phyloP scores from a whole-genome alignment of 202 grass and related monocot genomes.

The Cymbopogon flexuosus region DNA sequence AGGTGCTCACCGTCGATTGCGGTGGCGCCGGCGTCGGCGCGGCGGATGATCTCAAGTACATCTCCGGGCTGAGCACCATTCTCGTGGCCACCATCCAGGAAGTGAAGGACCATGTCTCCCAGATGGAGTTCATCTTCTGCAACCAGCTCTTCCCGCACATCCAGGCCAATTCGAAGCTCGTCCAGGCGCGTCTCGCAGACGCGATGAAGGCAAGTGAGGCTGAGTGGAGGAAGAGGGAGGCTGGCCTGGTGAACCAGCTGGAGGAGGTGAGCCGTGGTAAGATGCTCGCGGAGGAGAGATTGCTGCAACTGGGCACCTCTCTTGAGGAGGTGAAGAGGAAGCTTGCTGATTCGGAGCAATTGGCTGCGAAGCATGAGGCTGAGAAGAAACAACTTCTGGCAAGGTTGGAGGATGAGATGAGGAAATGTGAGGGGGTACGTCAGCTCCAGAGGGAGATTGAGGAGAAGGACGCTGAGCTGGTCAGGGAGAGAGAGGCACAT shows the following conservation, averaged over 20 bases:
- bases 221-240: constrained; percentile 65
- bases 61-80: constrained; percentile 81
- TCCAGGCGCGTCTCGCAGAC: constrained; percentile 35
- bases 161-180: constrained; percentile 54
- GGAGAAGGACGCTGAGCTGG: constrained; percentile 39
- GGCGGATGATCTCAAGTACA: constrained; percentile 55
- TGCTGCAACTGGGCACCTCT: constrained; percentile 38
- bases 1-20: not conserved
- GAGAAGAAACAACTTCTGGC: constrained; percentile 48
- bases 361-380: constrained; percentile 13
- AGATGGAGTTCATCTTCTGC: constrained; percentile 95
- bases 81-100: constrained; percentile 90
- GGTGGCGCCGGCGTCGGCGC: not conserved
- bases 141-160: constrained; percentile 71
- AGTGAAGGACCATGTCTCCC: constrained; percentile 76
- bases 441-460: constrained; percentile 39
- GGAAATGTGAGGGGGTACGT: constrained; percentile 29
- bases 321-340: constrained; percentile 40
- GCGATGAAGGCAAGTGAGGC: constrained; percentile 37
- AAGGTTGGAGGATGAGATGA: constrained; percentile 36
- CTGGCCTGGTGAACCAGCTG: constrained; percentile 40
- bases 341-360: constrained; percentile 22
- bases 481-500: constrained; percentile 46
- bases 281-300: constrained; percentile 30
- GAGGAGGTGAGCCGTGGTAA: constrained; percentile 43